Evolutionary conservation across 2,329 filamentous ascomycete genomes (phyloP).

Genomic region (Thielaviopsis euricoi): DNA sequence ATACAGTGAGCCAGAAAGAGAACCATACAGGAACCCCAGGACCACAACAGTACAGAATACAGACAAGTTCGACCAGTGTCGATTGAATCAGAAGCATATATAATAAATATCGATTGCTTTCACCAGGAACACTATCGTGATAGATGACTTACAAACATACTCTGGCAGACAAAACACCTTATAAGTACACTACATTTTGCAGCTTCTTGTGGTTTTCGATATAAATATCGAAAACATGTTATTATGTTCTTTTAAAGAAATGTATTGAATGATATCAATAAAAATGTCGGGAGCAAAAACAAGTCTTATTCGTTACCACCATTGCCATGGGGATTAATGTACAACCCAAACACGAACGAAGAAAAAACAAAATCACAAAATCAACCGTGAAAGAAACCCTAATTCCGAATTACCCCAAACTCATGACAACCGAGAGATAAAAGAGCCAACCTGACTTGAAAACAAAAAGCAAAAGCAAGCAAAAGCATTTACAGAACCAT

Average conservation of each 20-base stretch:
- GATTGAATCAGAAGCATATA: not conserved
- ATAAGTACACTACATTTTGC: no score
- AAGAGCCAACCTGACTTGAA: constrained; percentile 38
- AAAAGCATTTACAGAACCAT: constrained; percentile 67
- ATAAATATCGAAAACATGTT: no score
- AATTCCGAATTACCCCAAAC: constrained; percentile 57
- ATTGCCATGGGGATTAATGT: constrained; percentile 57
- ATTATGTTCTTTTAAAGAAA: not conserved
- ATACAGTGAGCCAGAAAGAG: not conserved
- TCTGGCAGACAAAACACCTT: no score
- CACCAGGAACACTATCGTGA: not conserved
- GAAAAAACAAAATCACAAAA: constrained; percentile 31
- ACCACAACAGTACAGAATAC: not conserved
- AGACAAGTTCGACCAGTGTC: not conserved
- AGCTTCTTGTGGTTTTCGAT: no score
- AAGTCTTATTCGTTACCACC: constrained; percentile 43
- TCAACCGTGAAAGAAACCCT: constrained; percentile 44
- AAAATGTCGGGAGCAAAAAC: constrained; percentile 10
- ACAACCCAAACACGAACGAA: constrained; percentile 46
- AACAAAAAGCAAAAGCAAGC: constrained; percentile 33
- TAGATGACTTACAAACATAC: no score
- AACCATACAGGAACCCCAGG: not conserved
- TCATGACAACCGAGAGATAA: constrained; percentile 53
- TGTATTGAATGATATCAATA: constrained; percentile 2
- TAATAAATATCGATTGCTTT: not conserved